Percentiles rank a stretch among this genome's conserved stretches.
Conservation (phyloP, 2,329 filamentous ascomycete genomes). For the Aureobasidium sp. region DNA sequence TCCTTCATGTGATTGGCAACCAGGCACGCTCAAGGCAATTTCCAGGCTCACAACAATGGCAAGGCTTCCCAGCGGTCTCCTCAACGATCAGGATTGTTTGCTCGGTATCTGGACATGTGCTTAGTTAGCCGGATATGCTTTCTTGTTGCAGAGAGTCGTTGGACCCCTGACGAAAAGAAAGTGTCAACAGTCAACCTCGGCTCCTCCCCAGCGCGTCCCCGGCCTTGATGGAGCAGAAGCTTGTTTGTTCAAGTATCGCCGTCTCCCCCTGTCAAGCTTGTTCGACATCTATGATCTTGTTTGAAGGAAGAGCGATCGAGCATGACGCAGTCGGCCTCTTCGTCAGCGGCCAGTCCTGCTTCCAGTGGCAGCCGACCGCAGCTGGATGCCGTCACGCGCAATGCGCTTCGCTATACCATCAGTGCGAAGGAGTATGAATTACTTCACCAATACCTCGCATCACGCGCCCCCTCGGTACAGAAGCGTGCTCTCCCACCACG, state of each 20-base stretch:
- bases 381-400: constrained; percentile 68
- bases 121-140: not conserved
- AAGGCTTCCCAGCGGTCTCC: not conserved
- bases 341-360: constrained; percentile 1
- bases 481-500: constrained; percentile 44
- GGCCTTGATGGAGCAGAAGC: not conserved
- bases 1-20: not conserved
- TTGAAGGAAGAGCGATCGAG: not conserved
- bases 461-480: constrained; percentile 56
- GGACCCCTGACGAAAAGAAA: not conserved
- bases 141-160: not conserved
- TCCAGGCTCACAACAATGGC: not conserved
- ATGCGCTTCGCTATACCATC: constrained; percentile 74
- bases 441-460: constrained; percentile 75
- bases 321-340: constrained; percentile 6
- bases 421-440: constrained; percentile 80
- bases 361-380: constrained; percentile 8
- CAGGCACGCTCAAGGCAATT: not conserved
- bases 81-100: not conserved
- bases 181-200: not conserved
- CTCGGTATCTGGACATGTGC: not conserved
- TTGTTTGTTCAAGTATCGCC: not conserved
- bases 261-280: not conserved
- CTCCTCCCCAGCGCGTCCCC: not conserved
- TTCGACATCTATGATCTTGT: not conserved